Evolutionary conservation across 2,329 filamentous ascomycete genomes (phyloP).

Genomic region (Chalaropsis thielavioides): DNA sequence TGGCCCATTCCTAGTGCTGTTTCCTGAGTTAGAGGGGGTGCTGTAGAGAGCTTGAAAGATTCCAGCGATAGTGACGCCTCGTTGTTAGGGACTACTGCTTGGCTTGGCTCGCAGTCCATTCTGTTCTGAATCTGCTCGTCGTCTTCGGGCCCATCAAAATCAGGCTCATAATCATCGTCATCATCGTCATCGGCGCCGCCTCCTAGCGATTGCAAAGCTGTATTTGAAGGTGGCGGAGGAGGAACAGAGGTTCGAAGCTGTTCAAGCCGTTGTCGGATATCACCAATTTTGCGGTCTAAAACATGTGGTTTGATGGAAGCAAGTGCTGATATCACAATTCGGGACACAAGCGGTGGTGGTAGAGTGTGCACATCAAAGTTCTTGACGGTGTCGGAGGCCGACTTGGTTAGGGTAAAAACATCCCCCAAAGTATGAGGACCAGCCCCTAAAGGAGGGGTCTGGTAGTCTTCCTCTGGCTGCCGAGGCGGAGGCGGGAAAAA

Average conservation of each 20-base stretch:
- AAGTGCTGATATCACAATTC: conserved; percentile 69
- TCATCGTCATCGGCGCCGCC: conserved; percentile 56
- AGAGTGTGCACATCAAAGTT: conserved; percentile 73
- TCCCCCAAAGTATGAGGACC: conserved; percentile 69
- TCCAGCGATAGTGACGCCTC: conserved; percentile 47
- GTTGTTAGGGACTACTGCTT: conserved; percentile 24
- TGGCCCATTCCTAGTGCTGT: conserved; percentile 18
- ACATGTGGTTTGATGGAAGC: conserved; percentile 17
- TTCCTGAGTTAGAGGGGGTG: conserved; percentile 56
- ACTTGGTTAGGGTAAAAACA: conserved; percentile 66
- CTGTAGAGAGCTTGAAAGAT: conserved; percentile 65
- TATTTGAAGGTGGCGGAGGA: conserved; percentile 25
- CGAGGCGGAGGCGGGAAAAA: conserved; percentile 20
- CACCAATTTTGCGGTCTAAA: conserved; percentile 18
- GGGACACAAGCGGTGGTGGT: conserved; percentile 58
- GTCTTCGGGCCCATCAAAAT: conserved; percentile 64
- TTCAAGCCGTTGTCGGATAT: conserved; percentile 15
- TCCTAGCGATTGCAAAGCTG: conserved; percentile 21
- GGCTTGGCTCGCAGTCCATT: conserved; percentile 52
- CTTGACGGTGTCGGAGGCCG: conserved; percentile 50
- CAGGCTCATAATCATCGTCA: conserved; percentile 77
- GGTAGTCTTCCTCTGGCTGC: conserved; percentile 24
- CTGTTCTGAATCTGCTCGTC: conserved; percentile 66
- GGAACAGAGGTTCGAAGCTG: conserved; percentile 28
- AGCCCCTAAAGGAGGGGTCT: conserved; percentile 56